Evolutionary conservation across 1,284 basidiomycete species (phyloP).

Genomic region (Grifola frondosa): DNA sequence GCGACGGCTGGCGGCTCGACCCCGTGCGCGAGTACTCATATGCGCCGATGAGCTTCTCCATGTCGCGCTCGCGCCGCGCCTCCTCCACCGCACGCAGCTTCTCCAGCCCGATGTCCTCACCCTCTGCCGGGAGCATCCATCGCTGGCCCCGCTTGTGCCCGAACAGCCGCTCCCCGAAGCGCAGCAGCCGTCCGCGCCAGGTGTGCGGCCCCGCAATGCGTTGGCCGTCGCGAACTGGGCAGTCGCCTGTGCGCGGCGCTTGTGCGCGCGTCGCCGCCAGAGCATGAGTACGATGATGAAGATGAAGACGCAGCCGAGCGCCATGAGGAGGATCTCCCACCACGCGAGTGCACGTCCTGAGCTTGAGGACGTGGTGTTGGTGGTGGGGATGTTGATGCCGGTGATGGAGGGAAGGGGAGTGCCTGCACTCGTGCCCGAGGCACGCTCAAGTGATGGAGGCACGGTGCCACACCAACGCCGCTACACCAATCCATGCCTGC

Average conservation of each 20-base stretch:
- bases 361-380: constrained; percentile 31
- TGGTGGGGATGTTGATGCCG: constrained; percentile 47
- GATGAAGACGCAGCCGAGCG: constrained; percentile 76
- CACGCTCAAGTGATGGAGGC: too few relatives aligned
- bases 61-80: constrained; percentile 46
- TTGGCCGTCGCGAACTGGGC: constrained; percentile 63
- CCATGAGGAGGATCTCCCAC: constrained; percentile 84
- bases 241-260: constrained; percentile 63
- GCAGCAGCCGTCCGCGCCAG: constrained; percentile 56
- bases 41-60: constrained; percentile 50
- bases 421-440: constrained; percentile 44
- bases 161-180: constrained; percentile 58
- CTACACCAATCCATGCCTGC: too few relatives aligned
- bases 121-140: constrained; percentile 26
- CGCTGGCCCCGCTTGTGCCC: constrained; percentile 41
- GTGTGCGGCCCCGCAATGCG: constrained; percentile 42
- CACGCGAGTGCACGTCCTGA: constrained; percentile 48
- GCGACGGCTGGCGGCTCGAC: constrained; percentile 40
- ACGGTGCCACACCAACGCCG: too few relatives aligned
- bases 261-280: constrained; percentile 68
- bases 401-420: constrained; percentile 55
- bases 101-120: constrained; percentile 43
- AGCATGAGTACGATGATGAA: constrained; percentile 62
- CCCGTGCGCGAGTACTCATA: constrained; percentile 45
- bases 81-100: constrained; percentile 45